Evolutionary conservation across 768 basidiomycete species (phyloP).

Genomic region (Boletus barrowsii): DNA sequence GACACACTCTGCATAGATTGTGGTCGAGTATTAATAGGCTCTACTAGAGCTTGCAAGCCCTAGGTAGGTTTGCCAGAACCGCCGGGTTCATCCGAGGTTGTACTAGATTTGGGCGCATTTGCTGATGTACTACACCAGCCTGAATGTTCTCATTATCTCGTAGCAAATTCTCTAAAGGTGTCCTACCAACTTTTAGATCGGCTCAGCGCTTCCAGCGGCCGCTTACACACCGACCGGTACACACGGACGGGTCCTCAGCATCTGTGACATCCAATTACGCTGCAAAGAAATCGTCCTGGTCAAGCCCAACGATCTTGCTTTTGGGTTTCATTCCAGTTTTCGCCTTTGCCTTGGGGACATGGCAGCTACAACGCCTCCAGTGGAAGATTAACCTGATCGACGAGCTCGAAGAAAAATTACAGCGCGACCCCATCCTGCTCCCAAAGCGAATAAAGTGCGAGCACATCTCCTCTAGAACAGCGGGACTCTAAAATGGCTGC

Average conservation of each 20-base stretch:
- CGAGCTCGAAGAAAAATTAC: slow-evolving; percentile 87
- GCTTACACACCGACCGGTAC: slow-evolving; percentile 12
- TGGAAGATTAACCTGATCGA: slow-evolving; percentile 96
- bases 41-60: no score
- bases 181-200: slow-evolving; percentile 6
- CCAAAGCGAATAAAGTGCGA: slow-evolving; percentile 86
- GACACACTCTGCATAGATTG: no score
- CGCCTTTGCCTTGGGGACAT: slow-evolving; percentile 85
- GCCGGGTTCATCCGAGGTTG: no score
- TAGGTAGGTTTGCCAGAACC: no score
- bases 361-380: slow-evolving; percentile 90
- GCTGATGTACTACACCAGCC: not conserved
- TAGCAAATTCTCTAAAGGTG: slow-evolving; percentile 5
- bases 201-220: slow-evolving; percentile 4
- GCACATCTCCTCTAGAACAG: slow-evolving; percentile 14
- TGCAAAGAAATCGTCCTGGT: slow-evolving; percentile 55
- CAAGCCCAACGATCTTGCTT: slow-evolving; percentile 69
- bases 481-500: slow-evolving; percentile 20
- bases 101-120: no score
- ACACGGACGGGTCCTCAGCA: slow-evolving; percentile 12
- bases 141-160: slow-evolving; percentile 22
- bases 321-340: slow-evolving; percentile 87
- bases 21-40: no score
- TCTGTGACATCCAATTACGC: slow-evolving; percentile 48
- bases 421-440: slow-evolving; percentile 70